Base-by-base conservation (phyloP, 1,284 basidiomycete genomes). In the Cryptococcus sp. region DNA sequence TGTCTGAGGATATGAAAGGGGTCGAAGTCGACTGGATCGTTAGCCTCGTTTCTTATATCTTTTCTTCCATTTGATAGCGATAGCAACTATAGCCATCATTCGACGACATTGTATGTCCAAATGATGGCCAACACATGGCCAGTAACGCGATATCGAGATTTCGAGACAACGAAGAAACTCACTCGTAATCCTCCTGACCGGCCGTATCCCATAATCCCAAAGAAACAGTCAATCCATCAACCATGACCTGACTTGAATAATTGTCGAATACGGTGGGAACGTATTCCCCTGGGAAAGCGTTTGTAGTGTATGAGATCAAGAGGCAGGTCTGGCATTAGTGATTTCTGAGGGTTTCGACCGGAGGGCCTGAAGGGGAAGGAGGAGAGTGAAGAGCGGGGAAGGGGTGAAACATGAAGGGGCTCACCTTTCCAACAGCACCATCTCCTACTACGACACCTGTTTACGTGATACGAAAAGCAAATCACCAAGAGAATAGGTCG, bases 191-290 rank as follows among this genome's bases (percentile, higher is more conserved):
- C 76, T 98, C 93, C 78, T 97, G 93, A 66, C 93, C 93, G 47
- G 93, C 93, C 16, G 93, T 98, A 82, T 97, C 92, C 93, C 92
- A 98, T 53, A 98, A 80, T 52, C 94, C 94, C 53, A 98, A 84
- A 53, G 90, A 92, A 66, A 98, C 94, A 45, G 96, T 96, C 81
- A 97, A 96, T 66, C 92, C 91, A 69, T 98, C 96, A 55, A 99
- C 93, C 85, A 96, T 93, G 57, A 98, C 93, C 78, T 92, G 70
- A 49, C 64, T 66, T 43, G 64, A 66, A 59, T 72, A 77, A 61
- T 74, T 74, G 64, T 76, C 72, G 52, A 75, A 75, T 1, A 74
- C 92, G 74, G 92, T 96, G 56, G 92, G 93, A 71, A 97, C 92
- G 78, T 96, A 97, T 79, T 97, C 93, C 76, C 91, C 91, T 83